phyloP scores from a whole-genome alignment of 305 asterid genomes.

The Solanum hybrid region DNA sequence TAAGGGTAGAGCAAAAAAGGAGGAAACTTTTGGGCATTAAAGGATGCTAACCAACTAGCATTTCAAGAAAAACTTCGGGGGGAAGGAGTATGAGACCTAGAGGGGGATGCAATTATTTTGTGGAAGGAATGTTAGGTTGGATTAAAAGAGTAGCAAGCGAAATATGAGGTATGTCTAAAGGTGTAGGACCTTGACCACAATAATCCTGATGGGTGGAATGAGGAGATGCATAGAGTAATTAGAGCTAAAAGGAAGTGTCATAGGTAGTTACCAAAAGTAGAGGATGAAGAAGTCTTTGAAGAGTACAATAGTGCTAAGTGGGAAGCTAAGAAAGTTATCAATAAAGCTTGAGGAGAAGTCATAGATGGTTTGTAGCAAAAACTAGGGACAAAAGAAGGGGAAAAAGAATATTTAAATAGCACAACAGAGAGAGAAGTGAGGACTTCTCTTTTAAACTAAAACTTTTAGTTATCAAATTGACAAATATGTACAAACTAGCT shows the following conservation, averaged over 20 bases:
- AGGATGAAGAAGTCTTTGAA: not conserved
- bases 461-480: not conserved
- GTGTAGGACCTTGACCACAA: not conserved
- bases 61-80: not conserved
- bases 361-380: not conserved
- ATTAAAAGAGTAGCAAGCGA: not conserved
- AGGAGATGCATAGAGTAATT: not conserved
- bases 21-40: not conserved
- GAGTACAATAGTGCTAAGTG: not conserved
- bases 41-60: not conserved
- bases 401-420: not conserved
- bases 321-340: not conserved
- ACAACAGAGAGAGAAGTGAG: not conserved
- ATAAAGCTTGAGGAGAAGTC: not conserved
- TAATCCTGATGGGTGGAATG: not conserved
- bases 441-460: not conserved
- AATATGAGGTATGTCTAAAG: not conserved
- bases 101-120: not conserved
- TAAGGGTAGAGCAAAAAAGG: not conserved
- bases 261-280: not conserved
- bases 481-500: not conserved
- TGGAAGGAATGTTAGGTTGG: not conserved
- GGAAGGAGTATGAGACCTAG: not conserved
- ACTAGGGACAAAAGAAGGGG: not conserved
- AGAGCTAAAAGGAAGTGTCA: not conserved